These are phyloP conservation scores for Vitis hybrid DNA, from an alignment of 177 flowering plant genomes.

Conservation along the genomic window DNA sequence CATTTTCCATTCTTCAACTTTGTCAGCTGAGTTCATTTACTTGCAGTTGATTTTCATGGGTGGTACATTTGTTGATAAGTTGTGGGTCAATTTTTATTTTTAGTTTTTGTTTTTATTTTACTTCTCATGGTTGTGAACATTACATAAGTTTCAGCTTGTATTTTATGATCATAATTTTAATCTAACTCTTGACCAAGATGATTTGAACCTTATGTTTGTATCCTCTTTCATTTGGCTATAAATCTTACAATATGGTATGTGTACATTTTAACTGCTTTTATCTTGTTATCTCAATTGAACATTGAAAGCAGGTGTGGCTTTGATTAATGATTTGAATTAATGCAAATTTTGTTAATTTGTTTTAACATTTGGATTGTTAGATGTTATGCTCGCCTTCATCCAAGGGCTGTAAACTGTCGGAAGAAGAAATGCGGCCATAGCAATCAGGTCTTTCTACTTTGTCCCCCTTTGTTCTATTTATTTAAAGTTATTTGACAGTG, in stretches of 20 bases:
- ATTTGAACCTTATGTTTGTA: background rate
- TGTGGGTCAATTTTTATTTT: background rate
- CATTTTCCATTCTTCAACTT: conserved; percentile 29
- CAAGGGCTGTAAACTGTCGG: conserved; percentile 56
- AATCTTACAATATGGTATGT: no score
- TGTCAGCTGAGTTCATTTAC: conserved; percentile 21
- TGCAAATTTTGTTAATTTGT: no score
- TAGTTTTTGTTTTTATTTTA: background rate
- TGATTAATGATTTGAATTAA: no score
- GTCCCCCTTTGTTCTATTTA: no score
- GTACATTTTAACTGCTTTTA: no score
- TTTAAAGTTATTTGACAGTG: no score
- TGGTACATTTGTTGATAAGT: conserved; percentile 14
- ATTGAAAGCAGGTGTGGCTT: no score
- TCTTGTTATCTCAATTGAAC: no score
- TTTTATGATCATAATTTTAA: background rate
- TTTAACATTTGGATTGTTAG: conserved; percentile 12
- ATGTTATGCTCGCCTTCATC: conserved; percentile 61
- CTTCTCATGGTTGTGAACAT: background rate
- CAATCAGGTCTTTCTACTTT: conserved; percentile 36
- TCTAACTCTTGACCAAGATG: background rate
- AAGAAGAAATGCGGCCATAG: conserved; percentile 63
- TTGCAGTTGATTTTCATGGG: conserved; percentile 36
- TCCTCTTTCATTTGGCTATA: background rate
- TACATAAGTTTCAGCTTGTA: background rate